Evolutionary conservation across 331 rosid genomes (phyloP), one percentile per base, ranked within the genome.

Genomic region (Rhamnella rubrinervis): DNA sequence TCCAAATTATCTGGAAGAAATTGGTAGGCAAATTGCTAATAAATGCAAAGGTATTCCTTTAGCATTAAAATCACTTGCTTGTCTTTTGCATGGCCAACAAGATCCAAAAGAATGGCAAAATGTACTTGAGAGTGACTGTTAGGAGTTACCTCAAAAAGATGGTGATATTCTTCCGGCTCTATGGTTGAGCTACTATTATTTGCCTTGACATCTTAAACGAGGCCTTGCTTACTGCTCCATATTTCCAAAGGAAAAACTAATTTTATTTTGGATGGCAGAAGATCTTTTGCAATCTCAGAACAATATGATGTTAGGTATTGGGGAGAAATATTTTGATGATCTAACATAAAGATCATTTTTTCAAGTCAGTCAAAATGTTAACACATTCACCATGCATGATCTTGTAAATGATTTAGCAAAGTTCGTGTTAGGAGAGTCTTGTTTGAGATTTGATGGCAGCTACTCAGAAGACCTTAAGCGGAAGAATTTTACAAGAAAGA

Each of bases 211-310:
- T 70, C 49, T 70, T 57, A 70, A 59, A 65, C 51, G 17, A 20
- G 59, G 66, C 59, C 59, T 70, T 70, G 65, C 74, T 59, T 70
- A 70, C 31, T 70, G 75, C 66, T 59, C 67, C 1, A 59, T 70
- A 63, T 59, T 70, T 49, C 66, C 75, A 15, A 47, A 5, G 60
- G 66, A 59, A 14, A 35, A 6, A n/a, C 14, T 70, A 20, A 21
- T 70, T 55, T 16, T 47, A 58, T 50, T 70, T n/a, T 60, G 60
- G 75, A 70, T 70, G 74, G 75, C 75, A 19, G 75, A 70, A 65
- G 75, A 26, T n/a, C n/a, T n/a, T n/a, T n/a, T n/a, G n/a, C n/a
- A n/a, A n/a, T n/a, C n/a, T n/a, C n/a, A n/a, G n/a, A n/a, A n/a
- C n/a, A n/a, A n/a, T n/a, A n/a, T n/a, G n/a, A n/a, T n/a, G n/a